A percentile compares a stretch with the other conserved stretches of the same genome.
Evolutionary conservation across 2,329 filamentous ascomycete species (phyloP).

Genomic region (Alternaria brassicae): DNA sequence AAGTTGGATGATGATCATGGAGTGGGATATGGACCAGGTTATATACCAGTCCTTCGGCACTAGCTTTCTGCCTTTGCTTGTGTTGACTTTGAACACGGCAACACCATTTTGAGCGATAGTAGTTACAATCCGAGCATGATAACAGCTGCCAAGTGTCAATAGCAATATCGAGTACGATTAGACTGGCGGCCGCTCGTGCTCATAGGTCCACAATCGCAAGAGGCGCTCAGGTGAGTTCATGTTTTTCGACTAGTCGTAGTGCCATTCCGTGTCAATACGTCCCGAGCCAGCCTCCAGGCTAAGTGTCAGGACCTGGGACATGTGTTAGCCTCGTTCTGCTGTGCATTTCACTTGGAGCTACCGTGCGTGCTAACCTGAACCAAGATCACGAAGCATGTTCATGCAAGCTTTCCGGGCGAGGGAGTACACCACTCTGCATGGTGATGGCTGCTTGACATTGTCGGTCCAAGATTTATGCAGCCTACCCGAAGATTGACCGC

Average conservation of each 20-base stretch:
- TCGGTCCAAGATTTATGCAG: conserved; percentile 15
- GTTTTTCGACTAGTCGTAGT: conserved; percentile 21
- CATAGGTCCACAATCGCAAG: conserved; percentile 34
- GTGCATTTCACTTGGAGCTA: conserved; percentile 15
- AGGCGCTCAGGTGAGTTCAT: conserved; percentile 43
- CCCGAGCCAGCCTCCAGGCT: conserved; percentile 20
- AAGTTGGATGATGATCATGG: conserved; percentile 44
- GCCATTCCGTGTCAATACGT: conserved; percentile 6
- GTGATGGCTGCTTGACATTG: conserved; percentile 15
- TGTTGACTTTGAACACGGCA: conserved; percentile 18
- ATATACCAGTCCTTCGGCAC: conserved; percentile 40
- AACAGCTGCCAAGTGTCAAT: conserved; percentile 38
- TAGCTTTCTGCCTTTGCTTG: conserved; percentile 12
- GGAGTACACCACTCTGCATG: conserved; percentile 20
- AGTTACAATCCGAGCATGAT: conserved; percentile 28
- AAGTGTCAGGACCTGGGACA: conserved; percentile 26
- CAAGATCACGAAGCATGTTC: conserved; percentile 19
- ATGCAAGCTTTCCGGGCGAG: conserved; percentile 23
- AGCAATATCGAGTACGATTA: conserved; percentile 47
- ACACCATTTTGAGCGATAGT: conserved; percentile 23
- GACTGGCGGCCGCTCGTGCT: conserved; percentile 39
- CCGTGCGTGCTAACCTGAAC: conserved; percentile 16
- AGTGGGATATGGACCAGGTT: conserved; percentile 35
- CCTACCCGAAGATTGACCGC: conserved; percentile 15
- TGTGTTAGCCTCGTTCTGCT: conserved; percentile 19